These are phyloP conservation scores for Dichotomopilus funicola DNA, from an alignment of 2,329 filamentous ascomycete genomes.

Conservation along the genomic window DNA sequence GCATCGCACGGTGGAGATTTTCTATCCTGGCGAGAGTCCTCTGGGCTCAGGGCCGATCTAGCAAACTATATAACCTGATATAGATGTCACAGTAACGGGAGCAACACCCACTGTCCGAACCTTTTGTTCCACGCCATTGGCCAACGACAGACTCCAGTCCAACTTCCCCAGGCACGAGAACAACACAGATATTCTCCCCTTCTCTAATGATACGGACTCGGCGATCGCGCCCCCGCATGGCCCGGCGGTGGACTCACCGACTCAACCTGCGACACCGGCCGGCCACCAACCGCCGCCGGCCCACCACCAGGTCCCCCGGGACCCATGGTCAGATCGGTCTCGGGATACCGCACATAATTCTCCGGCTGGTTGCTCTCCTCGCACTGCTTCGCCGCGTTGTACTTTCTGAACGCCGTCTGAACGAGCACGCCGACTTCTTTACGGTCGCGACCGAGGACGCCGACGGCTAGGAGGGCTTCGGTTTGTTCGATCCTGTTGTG, in stretches of 20 bases:
- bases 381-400: slow-evolving; percentile 37
- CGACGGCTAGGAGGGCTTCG: slow-evolving; percentile 38
- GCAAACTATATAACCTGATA: too few relatives aligned
- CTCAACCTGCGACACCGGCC: background rate
- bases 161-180: too few relatives aligned
- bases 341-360: slow-evolving; percentile 15
- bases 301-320: too few relatives aligned
- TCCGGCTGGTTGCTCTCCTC: slow-evolving; percentile 35
- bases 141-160: too few relatives aligned
- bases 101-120: too few relatives aligned
- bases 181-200: background rate
- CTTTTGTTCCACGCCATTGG: too few relatives aligned
- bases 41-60: too few relatives aligned
- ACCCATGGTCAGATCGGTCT: background rate
- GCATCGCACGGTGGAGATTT: too few relatives aligned
- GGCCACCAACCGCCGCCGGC: too few relatives aligned
- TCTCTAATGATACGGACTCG: background rate
- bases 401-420: slow-evolving; percentile 37
- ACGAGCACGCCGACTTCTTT: slow-evolving; percentile 39
- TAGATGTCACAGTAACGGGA: too few relatives aligned
- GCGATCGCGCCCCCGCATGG: background rate
- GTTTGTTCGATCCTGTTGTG: slow-evolving; percentile 41
- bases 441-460: slow-evolving; percentile 36
- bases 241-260: background rate
- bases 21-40: too few relatives aligned